These are phyloP conservation scores for Zymoseptoria crescenta DNA, from an alignment of 2,329 filamentous ascomycete species.

Conservation along the genomic window DNA sequence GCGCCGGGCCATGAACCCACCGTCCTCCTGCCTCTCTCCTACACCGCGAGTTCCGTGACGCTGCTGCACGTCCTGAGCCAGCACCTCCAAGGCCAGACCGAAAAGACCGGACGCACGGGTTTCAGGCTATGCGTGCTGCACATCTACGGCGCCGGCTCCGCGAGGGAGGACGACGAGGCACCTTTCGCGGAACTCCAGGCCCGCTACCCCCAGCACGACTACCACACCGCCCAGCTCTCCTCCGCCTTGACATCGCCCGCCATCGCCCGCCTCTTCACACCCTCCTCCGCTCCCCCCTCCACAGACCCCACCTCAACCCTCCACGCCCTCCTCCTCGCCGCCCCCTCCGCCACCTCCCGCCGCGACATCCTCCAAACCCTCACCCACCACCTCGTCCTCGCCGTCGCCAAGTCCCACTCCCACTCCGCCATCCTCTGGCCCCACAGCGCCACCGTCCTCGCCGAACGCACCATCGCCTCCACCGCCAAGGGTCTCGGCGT, in stretches of 20 bases:
- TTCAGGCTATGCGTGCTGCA: slow-evolving; percentile 57
- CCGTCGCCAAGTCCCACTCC: slow-evolving; percentile 49
- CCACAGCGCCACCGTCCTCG: slow-evolving; percentile 79
- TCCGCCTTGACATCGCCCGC: slow-evolving; percentile 9
- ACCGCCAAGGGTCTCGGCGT: slow-evolving; percentile 87
- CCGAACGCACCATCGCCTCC: slow-evolving; percentile 75
- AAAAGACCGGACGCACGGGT: slow-evolving; percentile 55
- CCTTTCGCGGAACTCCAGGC: slow-evolving; percentile 42
- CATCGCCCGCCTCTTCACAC: slow-evolving; percentile 6
- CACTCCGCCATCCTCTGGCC: slow-evolving; percentile 73
- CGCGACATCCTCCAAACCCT: slow-evolving; percentile 66
- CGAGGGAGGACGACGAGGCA: slow-evolving; percentile 24
- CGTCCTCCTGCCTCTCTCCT: slow-evolving; percentile 72
- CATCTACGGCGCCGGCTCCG: slow-evolving; percentile 22
- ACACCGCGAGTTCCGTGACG: slow-evolving; percentile 71
- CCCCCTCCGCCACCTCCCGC: slow-evolving; percentile 57
- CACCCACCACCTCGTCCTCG: slow-evolving; percentile 61
- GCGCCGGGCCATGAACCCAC: slow-evolving; percentile 39
- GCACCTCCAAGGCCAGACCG: slow-evolving; percentile 58
- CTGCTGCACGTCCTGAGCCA: slow-evolving; percentile 68
- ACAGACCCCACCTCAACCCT: background rate
- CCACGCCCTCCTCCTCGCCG: background rate
- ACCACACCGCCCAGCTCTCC: slow-evolving; percentile 9
- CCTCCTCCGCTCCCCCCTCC: background rate
- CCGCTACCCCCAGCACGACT: slow-evolving; percentile 56